These are phyloP conservation scores for Phragmites australis DNA, from an alignment of 176 grass and related monocot species.

Conservation along the genomic window DNA sequence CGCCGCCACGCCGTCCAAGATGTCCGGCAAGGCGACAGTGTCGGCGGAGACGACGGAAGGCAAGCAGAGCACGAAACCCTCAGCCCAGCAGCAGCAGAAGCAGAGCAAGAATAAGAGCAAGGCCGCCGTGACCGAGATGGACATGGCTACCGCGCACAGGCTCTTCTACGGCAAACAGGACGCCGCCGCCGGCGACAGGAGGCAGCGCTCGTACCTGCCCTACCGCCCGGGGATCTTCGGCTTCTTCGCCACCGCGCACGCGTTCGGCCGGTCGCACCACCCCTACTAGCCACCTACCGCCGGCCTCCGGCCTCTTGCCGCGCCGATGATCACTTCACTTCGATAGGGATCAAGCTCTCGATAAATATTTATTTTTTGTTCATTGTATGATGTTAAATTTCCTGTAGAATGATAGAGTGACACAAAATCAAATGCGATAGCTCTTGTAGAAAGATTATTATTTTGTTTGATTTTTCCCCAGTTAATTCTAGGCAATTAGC, in stretches of 20 bases:
- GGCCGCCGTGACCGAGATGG: conserved; percentile 31
- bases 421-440: too few relatives aligned
- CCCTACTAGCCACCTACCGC: conserved; percentile 10
- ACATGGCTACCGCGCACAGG: conserved; percentile 65
- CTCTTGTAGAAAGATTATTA: background rate
- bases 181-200: background rate
- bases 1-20: background rate
- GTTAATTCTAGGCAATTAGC: background rate
- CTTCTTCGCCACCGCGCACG: conserved; percentile 51
- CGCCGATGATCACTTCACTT: background rate
- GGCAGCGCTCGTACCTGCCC: conserved; percentile 55
- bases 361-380: too few relatives aligned
- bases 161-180: conserved; percentile 54
- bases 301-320: too few relatives aligned
- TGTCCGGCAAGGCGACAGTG: background rate
- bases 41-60: background rate
- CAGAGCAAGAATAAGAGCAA: conserved; percentile 14
- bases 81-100: conserved; percentile 17
- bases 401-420: too few relatives aligned
- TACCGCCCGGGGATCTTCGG: conserved; percentile 53
- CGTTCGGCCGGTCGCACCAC: conserved; percentile 45
- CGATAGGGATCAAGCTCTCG: background rate
- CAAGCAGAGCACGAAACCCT: background rate
- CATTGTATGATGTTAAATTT: too few relatives aligned
- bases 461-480: background rate